Base-by-base conservation (phyloP, 1,284 basidiomycete species). In the Puccinia polysora region DNA sequence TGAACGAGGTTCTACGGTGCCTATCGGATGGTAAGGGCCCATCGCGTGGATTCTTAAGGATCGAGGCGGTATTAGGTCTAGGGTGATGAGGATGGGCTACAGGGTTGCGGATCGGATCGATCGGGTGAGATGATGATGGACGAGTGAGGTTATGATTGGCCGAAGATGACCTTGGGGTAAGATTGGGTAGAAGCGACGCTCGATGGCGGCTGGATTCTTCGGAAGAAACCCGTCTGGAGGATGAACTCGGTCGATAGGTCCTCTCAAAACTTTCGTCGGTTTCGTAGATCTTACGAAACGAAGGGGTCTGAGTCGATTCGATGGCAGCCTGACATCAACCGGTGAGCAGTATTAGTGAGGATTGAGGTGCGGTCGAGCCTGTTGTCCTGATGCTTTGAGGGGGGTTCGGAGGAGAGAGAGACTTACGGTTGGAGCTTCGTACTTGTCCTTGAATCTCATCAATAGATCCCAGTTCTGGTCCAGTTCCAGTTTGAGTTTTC, bases 401-500 rank as follows among this genome's bases (percentile, higher is more conserved):
- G n/a, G n/a, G n/a, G n/a, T n/a, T n/a, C n/a, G 32, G 38, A 8
- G 38, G 15, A 56, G 28, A 55, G 28, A 53, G 36, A 32, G 53
- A 36, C 30, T 56, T 56, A 56, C 53, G 15, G 2, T 45, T 23
- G 58, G 34, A 36, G n/a, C n/a, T 65, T 65, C 63, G 34, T 65
- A 65, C 36, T 25, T 34, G n/a, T 65, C 32, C 52, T 28, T 50
- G 20, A 65, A 49, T 36, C 49, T 50, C 12, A 65, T 65, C 43
- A 65, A 32, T 14, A 45, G 12, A 40, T 23, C 38, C 63, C 63
- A 65, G 28, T 49, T 49, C 12, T 65, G 47, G 30, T 65, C 63
- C 18, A 65, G 47, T 32, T 65, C 63, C 25, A 14, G n/a, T 36
- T 65, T 50, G 7, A 65, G 30, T 30, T 52, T 65, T 15, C 47